Evolutionary conservation across 2,329 filamentous ascomycete species (phyloP).

Genomic region (Biscogniauxia mediterranea): DNA sequence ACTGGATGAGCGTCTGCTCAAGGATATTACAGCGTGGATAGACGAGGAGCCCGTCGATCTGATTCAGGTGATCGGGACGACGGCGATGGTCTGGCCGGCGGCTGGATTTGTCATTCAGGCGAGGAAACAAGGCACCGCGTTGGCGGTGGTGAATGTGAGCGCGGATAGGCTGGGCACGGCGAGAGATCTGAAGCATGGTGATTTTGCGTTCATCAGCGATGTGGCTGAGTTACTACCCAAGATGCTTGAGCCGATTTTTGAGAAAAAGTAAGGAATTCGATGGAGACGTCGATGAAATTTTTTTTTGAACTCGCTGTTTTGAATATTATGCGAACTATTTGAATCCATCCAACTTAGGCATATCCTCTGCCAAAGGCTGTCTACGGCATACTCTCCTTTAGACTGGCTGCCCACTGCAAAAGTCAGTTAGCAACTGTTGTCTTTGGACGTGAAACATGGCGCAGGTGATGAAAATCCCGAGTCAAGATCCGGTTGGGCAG

Average conservation of each 20-base stretch:
- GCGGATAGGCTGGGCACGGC: slow-evolving; percentile 38
- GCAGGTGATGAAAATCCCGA: not conserved
- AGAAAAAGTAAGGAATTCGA: slow-evolving; percentile 4
- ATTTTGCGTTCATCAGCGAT: slow-evolving; percentile 54
- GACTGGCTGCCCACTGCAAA: slow-evolving; percentile 21
- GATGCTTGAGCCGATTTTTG: slow-evolving; percentile 30
- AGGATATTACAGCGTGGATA: slow-evolving; percentile 64
- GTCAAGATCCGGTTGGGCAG: not conserved
- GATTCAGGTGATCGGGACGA: slow-evolving; percentile 82
- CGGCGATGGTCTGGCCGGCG: slow-evolving; percentile 73
- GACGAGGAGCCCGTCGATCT: slow-evolving; percentile 60
- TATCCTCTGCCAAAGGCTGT: not conserved
- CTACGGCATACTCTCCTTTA: slow-evolving; percentile 28
- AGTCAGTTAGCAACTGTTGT: not conserved
- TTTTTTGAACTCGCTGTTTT: too few species aligned
- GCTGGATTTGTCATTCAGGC: slow-evolving; percentile 70
- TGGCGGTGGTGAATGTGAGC: slow-evolving; percentile 77
- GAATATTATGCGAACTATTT: not conserved
- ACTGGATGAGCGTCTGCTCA: slow-evolving; percentile 61
- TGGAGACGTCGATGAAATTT: not conserved
- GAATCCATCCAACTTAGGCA: not conserved
- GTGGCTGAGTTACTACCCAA: slow-evolving; percentile 47
- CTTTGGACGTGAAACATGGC: not conserved
- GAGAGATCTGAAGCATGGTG: slow-evolving; percentile 40
- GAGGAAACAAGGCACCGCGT: slow-evolving; percentile 60